Conservation (phyloP, 2,329 filamentous ascomycete genomes). For the Camptophora hylomeconis region DNA sequence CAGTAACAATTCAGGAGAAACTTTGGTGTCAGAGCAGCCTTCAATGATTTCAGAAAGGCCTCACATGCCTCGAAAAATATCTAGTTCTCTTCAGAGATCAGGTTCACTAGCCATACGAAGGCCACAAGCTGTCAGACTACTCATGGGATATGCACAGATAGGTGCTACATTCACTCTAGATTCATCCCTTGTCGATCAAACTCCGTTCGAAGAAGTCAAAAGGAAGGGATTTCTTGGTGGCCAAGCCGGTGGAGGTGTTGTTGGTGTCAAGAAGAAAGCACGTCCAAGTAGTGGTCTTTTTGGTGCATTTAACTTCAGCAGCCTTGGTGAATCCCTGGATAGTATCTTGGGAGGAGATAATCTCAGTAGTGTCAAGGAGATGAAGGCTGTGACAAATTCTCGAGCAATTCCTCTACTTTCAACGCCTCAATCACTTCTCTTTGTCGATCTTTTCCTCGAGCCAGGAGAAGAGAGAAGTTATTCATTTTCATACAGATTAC, state of each 20-base stretch:
- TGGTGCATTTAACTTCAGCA: constrained; percentile 75
- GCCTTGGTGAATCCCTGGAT: constrained; percentile 73
- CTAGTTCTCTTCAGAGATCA: constrained; percentile 28
- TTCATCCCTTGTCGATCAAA: constrained; percentile 77
- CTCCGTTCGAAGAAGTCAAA: constrained; percentile 90
- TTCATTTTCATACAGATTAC: constrained; percentile 74
- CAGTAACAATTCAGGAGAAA: constrained; percentile 92
- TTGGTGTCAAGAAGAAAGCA: constrained; percentile 55
- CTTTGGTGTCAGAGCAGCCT: constrained; percentile 75
- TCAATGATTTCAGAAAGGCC: constrained; percentile 24
- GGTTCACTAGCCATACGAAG: constrained; percentile 28
- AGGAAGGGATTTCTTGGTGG: constrained; percentile 80
- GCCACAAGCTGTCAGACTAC: constrained; percentile 58
- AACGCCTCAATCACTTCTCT: constrained; percentile 88
- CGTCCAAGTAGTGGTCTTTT: constrained; percentile 66
- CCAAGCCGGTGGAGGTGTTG: constrained; percentile 68
- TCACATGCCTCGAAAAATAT: constrained; percentile 11
- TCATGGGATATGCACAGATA: constrained; percentile 97
- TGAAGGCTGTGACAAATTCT: constrained; percentile 75
- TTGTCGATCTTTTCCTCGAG: constrained; percentile 77
- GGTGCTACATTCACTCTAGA: constrained; percentile 86
- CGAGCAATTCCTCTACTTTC: constrained; percentile 84
- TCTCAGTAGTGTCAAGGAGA: constrained; percentile 86
- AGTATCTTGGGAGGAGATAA: constrained; percentile 78
- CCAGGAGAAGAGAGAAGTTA: constrained; percentile 83